Conservation (phyloP, 129 eudicot genomes). For the Flaveria ramosissima region DNA sequence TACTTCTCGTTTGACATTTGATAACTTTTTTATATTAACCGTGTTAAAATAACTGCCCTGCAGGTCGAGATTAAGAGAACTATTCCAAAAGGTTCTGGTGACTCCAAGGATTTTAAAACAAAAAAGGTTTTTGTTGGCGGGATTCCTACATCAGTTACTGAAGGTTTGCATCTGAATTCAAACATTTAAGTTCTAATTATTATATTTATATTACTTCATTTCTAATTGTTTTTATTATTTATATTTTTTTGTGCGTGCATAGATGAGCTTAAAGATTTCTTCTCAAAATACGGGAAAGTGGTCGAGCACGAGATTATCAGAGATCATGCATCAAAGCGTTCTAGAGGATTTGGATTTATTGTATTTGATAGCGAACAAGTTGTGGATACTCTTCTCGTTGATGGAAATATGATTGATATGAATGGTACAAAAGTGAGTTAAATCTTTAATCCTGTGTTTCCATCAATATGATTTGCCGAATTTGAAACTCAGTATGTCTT, state of each 20-base stretch:
- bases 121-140: slow-evolving; percentile 97
- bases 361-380: slow-evolving; percentile 81
- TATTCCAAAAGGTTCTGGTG: slow-evolving; percentile 88
- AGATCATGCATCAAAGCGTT: slow-evolving; percentile 86
- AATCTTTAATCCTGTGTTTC: background rate
- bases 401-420: slow-evolving; percentile 90
- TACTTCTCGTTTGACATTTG: no score
- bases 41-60: background rate
- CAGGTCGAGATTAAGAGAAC: slow-evolving; percentile 98
- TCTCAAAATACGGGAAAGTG: slow-evolving; percentile 86
- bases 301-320: slow-evolving; percentile 91
- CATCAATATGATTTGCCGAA: no score
- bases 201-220: background rate
- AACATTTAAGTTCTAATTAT: background rate
- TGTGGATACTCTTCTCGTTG: slow-evolving; percentile 71
- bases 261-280: slow-evolving; percentile 83
- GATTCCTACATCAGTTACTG: slow-evolving; percentile 78
- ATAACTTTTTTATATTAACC: no score
- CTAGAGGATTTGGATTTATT: slow-evolving; percentile 94
- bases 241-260: background rate
- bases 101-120: slow-evolving; percentile 82
- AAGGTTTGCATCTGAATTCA: slow-evolving; percentile 48
- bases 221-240: background rate
- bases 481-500: background rate
- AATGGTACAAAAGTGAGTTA: slow-evolving; percentile 74